Base-by-base conservation (phyloP, 2,329 filamentous ascomycete genomes). In the Lanzia echinophila region DNA sequence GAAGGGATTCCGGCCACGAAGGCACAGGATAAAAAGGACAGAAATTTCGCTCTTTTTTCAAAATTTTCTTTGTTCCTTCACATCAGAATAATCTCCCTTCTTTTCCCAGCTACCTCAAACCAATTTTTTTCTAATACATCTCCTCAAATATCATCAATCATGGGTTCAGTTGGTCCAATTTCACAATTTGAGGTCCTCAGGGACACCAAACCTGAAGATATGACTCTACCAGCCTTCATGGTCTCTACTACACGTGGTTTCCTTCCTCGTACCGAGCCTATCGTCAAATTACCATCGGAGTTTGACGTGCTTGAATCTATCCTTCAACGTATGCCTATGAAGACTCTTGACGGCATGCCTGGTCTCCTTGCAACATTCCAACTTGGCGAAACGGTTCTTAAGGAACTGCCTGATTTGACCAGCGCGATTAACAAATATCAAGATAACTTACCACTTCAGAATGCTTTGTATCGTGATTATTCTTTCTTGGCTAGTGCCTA, bases 401-500 rank as follows among this genome's bases (percentile, higher is more conserved):
- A 75, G n/a, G 82, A 84, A 58, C 79, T 96, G 46, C 86, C 88
- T 15, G 88, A 96, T 69, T 75, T 96, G 46, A 88, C 86, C 1
- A 76, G 76, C 5, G 77, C 81, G 61, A 79, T 96, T 54, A 86
- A 94, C 65, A 82, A 82, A 70, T 86, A 87, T 62, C 76, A 79
- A 62, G 74, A 84, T 57, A 85, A 96, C 71, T 77, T 92, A 38
- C 86, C 86, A 15, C 73, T 89, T 56, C 83, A 95, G 75, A 94
- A 91, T 64, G 90, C 90, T 33, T 73, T 95, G 46, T 96, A 96
- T 70, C 80, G 91, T 19, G 91, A 96, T 73, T 96, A 96, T 70
- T 88, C 87, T 13, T 96, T 96, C 76, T 73, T 96, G 31, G 87
- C 90, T 5, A 95, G 88, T 22, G 88, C 90, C 0, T 96, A 95